Percentiles rank a stretch among this genome's conserved stretches.
These are phyloP conservation scores for Setomelanomma holmii DNA, from an alignment of 2,329 filamentous ascomycete genomes.

Conservation along the genomic window DNA sequence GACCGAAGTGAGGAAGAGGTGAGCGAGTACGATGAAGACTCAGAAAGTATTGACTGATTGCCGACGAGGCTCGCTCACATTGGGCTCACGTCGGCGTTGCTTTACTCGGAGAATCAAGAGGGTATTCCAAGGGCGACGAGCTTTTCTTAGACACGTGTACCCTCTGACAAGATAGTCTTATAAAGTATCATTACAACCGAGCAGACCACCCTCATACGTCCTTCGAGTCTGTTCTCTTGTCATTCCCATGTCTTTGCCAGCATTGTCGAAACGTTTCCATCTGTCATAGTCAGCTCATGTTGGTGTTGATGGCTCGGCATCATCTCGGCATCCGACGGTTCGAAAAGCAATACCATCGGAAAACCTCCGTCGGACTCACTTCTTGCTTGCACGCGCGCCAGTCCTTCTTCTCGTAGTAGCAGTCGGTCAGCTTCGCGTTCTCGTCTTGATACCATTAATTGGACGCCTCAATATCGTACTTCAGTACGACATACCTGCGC, in stretches of 20 bases:
- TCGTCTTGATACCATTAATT: constrained; percentile 66
- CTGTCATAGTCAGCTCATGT: constrained; percentile 56
- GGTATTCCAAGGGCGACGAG: neutral
- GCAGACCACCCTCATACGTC: constrained; percentile 59
- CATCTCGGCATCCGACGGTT: constrained; percentile 30
- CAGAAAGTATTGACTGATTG: neutral
- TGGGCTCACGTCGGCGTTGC: neutral
- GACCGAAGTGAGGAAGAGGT: neutral
- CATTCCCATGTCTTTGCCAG: constrained; percentile 90
- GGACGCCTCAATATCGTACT: neutral
- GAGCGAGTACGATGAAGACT: neutral
- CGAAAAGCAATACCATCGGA: constrained; percentile 3
- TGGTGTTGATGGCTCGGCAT: constrained; percentile 26
- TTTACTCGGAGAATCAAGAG: neutral
- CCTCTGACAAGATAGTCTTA: neutral
- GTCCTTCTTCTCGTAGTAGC: constrained; percentile 94
- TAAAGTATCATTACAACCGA: neutral
- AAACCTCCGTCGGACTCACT: constrained; percentile 63
- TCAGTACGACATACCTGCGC: constrained; percentile 70
- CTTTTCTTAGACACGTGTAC: neutral
- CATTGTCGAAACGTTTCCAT: constrained; percentile 90
- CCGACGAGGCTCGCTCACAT: neutral
- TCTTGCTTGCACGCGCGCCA: constrained; percentile 89
- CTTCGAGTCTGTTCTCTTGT: constrained; percentile 79
- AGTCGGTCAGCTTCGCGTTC: constrained; percentile 90